These are phyloP conservation scores for Curvularia spicifera DNA, from an alignment of 2,329 filamentous ascomycete species.

Conservation along the genomic window DNA sequence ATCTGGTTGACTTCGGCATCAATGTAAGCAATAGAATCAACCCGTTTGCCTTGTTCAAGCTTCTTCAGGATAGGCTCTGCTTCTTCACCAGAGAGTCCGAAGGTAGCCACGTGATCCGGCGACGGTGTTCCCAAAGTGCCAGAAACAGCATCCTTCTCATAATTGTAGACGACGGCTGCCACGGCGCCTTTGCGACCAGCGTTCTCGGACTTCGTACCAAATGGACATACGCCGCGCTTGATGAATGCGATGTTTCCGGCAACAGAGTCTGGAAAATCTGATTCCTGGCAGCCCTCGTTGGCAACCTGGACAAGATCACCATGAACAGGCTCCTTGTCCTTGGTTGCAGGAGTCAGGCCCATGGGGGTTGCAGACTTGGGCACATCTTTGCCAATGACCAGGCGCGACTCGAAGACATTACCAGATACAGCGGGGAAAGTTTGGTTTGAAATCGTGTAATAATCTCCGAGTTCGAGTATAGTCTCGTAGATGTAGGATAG, in stretches of 20 bases:
- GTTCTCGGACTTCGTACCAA: slow-evolving; percentile 72
- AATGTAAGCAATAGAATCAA: slow-evolving; percentile 55
- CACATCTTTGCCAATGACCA: slow-evolving; percentile 44
- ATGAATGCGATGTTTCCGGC: slow-evolving; percentile 74
- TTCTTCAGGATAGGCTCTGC: slow-evolving; percentile 60
- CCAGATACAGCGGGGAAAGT: slow-evolving; percentile 47
- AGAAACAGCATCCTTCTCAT: slow-evolving; percentile 63
- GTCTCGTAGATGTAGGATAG: slow-evolving; percentile 50
- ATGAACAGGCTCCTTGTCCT: slow-evolving; percentile 47
- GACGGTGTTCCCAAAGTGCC: slow-evolving; percentile 73
- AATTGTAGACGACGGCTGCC: slow-evolving; percentile 79
- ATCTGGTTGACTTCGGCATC: slow-evolving; percentile 58
- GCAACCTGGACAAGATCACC: slow-evolving; percentile 44
- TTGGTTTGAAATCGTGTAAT: slow-evolving; percentile 51
- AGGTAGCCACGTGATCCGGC: slow-evolving; percentile 67
- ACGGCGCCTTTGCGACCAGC: slow-evolving; percentile 74
- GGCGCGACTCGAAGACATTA: slow-evolving; percentile 46
- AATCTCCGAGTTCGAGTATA: slow-evolving; percentile 47
- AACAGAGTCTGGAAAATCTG: slow-evolving; percentile 67
- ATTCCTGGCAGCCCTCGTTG: slow-evolving; percentile 43
- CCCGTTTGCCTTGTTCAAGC: slow-evolving; percentile 58
- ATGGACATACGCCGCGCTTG: slow-evolving; percentile 72
- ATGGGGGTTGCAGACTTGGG: slow-evolving; percentile 46
- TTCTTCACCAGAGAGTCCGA: slow-evolving; percentile 69
- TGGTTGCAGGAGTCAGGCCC: slow-evolving; percentile 47